Percentiles rank a stretch among this genome's conserved stretches.
phyloP scores from a whole-genome alignment of 2,329 filamentous ascomycete genomes.

The Fusarium pilosicola region DNA sequence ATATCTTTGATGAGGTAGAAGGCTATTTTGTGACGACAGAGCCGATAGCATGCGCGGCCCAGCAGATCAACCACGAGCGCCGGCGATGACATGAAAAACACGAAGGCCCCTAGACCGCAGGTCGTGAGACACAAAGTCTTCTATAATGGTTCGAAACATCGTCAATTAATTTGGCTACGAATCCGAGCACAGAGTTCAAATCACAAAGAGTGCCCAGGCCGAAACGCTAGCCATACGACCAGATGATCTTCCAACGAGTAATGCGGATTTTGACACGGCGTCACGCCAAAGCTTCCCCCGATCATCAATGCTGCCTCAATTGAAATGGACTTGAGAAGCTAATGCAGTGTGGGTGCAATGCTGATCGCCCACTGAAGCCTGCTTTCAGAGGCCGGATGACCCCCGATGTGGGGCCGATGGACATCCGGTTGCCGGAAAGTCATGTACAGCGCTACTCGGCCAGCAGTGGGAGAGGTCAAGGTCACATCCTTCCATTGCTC shows the following conservation, averaged over 20 bases:
- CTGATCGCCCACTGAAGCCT: background rate
- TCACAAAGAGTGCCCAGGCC: background rate
- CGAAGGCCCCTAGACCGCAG: no score
- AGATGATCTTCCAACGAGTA: background rate
- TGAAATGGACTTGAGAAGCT: background rate
- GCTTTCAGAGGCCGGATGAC: background rate
- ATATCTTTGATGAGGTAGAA: background rate
- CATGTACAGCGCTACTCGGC: background rate
- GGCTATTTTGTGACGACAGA: background rate
- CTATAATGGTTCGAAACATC: no score
- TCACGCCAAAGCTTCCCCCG: background rate
- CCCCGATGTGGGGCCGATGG: accelerated
- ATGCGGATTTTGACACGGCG: background rate
- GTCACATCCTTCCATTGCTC: accelerated
- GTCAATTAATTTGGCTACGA: no score
- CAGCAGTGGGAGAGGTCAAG: accelerated
- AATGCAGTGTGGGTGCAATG: background rate
- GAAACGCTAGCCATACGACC: background rate
- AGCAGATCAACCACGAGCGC: background rate
- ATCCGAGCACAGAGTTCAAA: background rate
- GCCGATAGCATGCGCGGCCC: background rate
- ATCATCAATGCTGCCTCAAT: background rate
- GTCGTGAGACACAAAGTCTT: no score
- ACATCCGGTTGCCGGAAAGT: accelerated
- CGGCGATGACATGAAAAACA: no score